Percentiles rank a stretch among this genome's conserved stretches.
Conservation (phyloP, 495 filamentous ascomycete species). For the Aspergillus ostianus region DNA sequence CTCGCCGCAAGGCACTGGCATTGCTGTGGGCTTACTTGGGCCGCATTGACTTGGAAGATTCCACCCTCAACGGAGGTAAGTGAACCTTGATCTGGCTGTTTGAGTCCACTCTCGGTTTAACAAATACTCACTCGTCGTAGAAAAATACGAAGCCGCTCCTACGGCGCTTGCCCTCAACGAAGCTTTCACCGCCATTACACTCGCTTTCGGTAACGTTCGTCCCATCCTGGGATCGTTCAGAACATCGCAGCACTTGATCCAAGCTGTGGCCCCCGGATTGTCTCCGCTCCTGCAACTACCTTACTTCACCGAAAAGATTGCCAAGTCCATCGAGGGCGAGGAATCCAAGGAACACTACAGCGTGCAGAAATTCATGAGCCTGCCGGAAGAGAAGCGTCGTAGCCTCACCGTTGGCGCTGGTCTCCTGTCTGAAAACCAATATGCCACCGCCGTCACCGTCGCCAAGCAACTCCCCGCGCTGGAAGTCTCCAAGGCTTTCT, state of each 20-base stretch:
- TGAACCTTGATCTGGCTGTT: slow-evolving; percentile 19
- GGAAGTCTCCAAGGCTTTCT: slow-evolving; percentile 90
- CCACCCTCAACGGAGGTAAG: slow-evolving; percentile 69
- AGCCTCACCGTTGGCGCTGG: slow-evolving; percentile 64
- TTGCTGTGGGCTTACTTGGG: slow-evolving; percentile 94
- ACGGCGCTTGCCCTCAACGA: slow-evolving; percentile 80
- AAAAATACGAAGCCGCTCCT: slow-evolving; percentile 77
- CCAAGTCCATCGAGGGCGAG: slow-evolving; percentile 72
- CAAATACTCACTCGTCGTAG: slow-evolving; percentile 28
- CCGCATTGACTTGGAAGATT: slow-evolving; percentile 74
- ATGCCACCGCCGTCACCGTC: slow-evolving; percentile 68
- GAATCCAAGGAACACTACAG: slow-evolving; percentile 68
- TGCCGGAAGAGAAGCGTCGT: slow-evolving; percentile 71
- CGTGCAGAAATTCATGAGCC: slow-evolving; percentile 83
- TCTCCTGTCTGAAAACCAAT: slow-evolving; percentile 72
- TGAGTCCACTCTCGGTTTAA: background rate
- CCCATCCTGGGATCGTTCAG: slow-evolving; percentile 82
- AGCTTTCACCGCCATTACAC: slow-evolving; percentile 80
- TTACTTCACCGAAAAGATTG: slow-evolving; percentile 73
- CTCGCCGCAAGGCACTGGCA: slow-evolving; percentile 79
- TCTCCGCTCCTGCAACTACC: slow-evolving; percentile 93
- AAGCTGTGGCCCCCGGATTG: slow-evolving; percentile 77
- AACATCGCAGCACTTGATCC: slow-evolving; percentile 79
- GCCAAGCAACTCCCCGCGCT: slow-evolving; percentile 80
- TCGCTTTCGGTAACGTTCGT: slow-evolving; percentile 80